phyloP scores from a whole-genome alignment of 345 rosid genomes.

The Hibiscus trionum region DNA sequence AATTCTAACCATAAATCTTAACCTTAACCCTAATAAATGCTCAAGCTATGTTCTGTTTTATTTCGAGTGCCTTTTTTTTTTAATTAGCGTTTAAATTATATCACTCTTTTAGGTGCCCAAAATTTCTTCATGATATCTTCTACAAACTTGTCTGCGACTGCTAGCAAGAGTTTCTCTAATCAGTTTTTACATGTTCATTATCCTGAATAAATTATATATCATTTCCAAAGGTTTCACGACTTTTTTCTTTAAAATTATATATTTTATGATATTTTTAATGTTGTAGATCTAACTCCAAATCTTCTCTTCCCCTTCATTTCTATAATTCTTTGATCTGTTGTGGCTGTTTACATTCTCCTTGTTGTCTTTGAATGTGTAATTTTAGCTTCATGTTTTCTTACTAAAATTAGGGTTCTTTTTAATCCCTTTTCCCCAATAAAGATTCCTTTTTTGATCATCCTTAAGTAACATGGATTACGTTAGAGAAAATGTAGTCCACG shows the following conservation, averaged over 20 bases:
- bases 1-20: too few species aligned
- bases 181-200: too few species aligned
- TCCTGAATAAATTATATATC: background rate
- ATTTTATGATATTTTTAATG: too few species aligned
- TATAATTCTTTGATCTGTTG: constrained; percentile 1
- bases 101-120: too few species aligned
- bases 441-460: background rate
- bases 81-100: too few species aligned
- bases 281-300: constrained; percentile 12
- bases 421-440: background rate
- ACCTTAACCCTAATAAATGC: too few species aligned
- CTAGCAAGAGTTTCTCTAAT: too few species aligned
- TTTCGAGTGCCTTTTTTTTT: too few species aligned
- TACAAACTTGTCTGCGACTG: too few species aligned
- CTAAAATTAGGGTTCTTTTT: constrained; percentile 21
- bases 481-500: constrained; percentile 60
- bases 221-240: background rate
- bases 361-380: constrained; percentile 1
- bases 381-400: background rate
- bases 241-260: background rate
- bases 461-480: constrained; percentile 37
- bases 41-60: too few species aligned
- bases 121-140: too few species aligned
- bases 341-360: background rate
- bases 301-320: background rate